A percentile compares a stretch with the other conserved stretches of the same genome.
phyloP scores from a whole-genome alignment of 2,329 filamentous ascomycete species.

The Neoarthrinium moseri region DNA sequence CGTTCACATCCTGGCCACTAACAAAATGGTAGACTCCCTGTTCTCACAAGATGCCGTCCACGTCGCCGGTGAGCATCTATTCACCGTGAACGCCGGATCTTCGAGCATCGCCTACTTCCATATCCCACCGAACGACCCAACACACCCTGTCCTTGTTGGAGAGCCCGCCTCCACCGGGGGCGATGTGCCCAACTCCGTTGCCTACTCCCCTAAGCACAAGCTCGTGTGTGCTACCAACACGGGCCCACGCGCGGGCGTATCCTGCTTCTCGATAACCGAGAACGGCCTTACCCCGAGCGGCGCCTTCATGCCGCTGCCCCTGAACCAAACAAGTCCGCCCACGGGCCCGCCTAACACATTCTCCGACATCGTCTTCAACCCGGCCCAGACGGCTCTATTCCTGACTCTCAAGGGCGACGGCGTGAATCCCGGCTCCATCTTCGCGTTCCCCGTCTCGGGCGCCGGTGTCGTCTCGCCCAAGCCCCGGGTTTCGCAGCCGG shows the following conservation, averaged over 20 bases:
- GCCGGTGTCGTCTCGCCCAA: neutral
- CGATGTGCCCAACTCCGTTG: conserved; percentile 23
- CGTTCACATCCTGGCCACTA: too few relatives aligned
- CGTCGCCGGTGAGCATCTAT: conserved; percentile 23
- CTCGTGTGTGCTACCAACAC: conserved; percentile 23
- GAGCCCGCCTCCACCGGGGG: conserved; percentile 20
- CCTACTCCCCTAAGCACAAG: conserved; percentile 19
- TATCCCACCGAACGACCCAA: conserved; percentile 19
- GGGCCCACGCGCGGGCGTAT: conserved; percentile 17
- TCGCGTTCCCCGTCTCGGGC: neutral
- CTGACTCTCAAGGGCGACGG: neutral
- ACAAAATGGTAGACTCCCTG: conserved; percentile 16
- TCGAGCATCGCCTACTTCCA: conserved; percentile 22
- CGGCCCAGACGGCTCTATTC: conserved; percentile 28
- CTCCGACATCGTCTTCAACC: conserved; percentile 40
- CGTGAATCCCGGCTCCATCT: neutral
- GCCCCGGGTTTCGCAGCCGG: neutral
- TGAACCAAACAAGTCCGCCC: conserved; percentile 40
- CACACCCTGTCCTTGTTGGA: conserved; percentile 18
- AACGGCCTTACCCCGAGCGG: conserved; percentile 15
- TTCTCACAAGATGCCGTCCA: conserved; percentile 17
- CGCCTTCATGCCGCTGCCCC: conserved; percentile 24
- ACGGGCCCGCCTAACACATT: conserved; percentile 37
- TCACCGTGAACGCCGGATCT: conserved; percentile 32
- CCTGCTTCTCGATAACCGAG: conserved; percentile 18